Evolutionary conservation across 2,329 filamentous ascomycete genomes (phyloP), one percentile per base, ranked within the genome.

Genomic region (Epichloe hybrida): DNA sequence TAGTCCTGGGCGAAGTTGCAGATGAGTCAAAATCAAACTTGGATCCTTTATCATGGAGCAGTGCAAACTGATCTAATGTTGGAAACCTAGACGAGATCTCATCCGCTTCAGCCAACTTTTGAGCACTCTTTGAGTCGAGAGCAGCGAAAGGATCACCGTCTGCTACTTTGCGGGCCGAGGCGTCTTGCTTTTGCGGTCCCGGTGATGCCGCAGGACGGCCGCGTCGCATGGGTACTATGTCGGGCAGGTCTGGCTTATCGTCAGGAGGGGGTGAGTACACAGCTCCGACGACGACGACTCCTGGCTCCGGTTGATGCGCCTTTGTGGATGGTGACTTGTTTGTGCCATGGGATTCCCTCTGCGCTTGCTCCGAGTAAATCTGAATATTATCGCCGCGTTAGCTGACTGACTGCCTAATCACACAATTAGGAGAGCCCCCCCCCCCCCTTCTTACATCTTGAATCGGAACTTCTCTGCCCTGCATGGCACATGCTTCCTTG

Each of bases 181-280:
- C 58, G 71, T 84, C 49, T 77, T 78, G 69, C 59, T 54, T 71
- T 59, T 59, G 73, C 27, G 59, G 57, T 27, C 64, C 60, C 20
- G 70, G 69, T 8, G 68, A 64, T 15, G 70, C 61, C 5, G 65
- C 66, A 23, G 73, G 68, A 17, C 89, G 86, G 4, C 93, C 93
- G 69, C 93, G 79, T 54, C 93, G 80, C 93, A 97, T 97, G 0
- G 91, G 93, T 38, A 86, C 83, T 54, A 98, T 88, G 23, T 96
- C 88, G 8, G 93, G 93, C 50, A 97, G 82, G 9, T 76, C 72
- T 57, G 84, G 80, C 50, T 85, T 79, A 57, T 85, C 78, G 51
- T 85, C 80, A 27, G 80, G 71, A 2, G 84, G 81, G n/a, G 86
- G 81, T 5, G 88, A 80, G 60, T 91, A 91, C 15, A 89, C 83